Base-by-base conservation (phyloP, 1,284 basidiomycete species). In the Cutaneotrichosporon mucoides region DNA sequence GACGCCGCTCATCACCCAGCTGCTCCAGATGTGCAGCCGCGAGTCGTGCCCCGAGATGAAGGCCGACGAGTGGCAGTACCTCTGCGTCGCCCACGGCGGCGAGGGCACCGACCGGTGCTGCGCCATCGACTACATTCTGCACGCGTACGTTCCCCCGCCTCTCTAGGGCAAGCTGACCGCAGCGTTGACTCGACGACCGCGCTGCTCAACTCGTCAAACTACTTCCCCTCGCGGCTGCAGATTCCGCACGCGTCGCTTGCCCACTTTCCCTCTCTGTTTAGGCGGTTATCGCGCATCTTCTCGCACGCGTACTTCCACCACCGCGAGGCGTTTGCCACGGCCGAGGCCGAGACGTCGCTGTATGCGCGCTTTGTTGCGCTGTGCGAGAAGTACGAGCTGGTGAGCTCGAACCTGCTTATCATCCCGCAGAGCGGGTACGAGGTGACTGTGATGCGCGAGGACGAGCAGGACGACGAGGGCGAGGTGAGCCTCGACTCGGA, bases 121-220 rank as follows among this genome's bases (percentile, higher is more conserved):
- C 73, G 95, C 94, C 1, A 95, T 97, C 59, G 94, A 97, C 81
- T 98, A 98, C 77, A 96, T 95, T 62, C 81, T 93, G 6, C 95
- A 98, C 76, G 95, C 93, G 77, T 79, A 61, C 66, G 76, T 53
- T 11, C 61, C 15, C 55, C 88, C 84, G 86, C 88, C 24, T 15
- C 5, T 4, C n/a, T 7, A 10, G 3, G 77, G 91, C 88, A 74
- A 89, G 24, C 90, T n/a, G 89, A 93, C 60, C 6, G 90, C 75
- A 95, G 92, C 0, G 82, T 96, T 11, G 94, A 97, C 79, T 92
- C 89, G 65, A 92, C 93, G 6, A 92, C 92, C 0, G 90, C 91
- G 1, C 83, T 96, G n/a, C 83, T 97, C 55, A 94, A 93, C 77
- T 94, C 91, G 3, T 86, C 92, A 4, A 83, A 90, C 53, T 70